Base-by-base conservation (phyloP, 2,329 filamentous ascomycete genomes). In the Tolypocladium paradoxum region DNA sequence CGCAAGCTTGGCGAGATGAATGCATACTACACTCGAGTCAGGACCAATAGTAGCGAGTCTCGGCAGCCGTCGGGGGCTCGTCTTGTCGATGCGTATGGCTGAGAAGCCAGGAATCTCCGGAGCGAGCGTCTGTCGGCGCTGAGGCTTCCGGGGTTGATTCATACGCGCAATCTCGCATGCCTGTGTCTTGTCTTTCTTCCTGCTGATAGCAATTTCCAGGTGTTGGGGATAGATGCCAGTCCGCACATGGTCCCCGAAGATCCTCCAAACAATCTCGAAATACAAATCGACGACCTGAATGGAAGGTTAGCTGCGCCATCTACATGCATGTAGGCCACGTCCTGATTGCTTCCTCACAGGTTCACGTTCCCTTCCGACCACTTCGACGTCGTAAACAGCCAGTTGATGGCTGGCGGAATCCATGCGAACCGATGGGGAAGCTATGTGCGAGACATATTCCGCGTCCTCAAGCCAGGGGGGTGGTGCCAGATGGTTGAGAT, bases 401-500 rank as follows among this genome's bases (percentile, higher is more conserved):
- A 84, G 59, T 77, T 87, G 69, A 73, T 89, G 67, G 75, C 79
- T 58, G 82, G 82, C 24, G 90, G 88, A 0, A 87, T 95, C 61
- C 77, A 91, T 62, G 72, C 75, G 54, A 72, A 76, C 56, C 79
- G 89, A 66, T 96, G 91, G 91, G 70, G 73, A 53, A 76, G 77
- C 34, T 96, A 95, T 68, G 69, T 95, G 58, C 74, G 76, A 60
- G 91, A 96, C 60, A 87, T 95, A 55, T 79, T 82, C 58, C 77
- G 81, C 24, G 77, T 90, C 11, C 72, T 91, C 57, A 85, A 82
- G 50, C 85, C 83, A 6, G 86, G 84, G 2, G 90, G 91, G 1
- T 96, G 90, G 89, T 79, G 87, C 55, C 90, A 96, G 64, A 84
- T 95, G 78, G 81, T 88, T n/a, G 91, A 96, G 64, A 80, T 91